phyloP scores from a whole-genome alignment of 768 basidiomycete species.

The Stropharia rugosoannulata region DNA sequence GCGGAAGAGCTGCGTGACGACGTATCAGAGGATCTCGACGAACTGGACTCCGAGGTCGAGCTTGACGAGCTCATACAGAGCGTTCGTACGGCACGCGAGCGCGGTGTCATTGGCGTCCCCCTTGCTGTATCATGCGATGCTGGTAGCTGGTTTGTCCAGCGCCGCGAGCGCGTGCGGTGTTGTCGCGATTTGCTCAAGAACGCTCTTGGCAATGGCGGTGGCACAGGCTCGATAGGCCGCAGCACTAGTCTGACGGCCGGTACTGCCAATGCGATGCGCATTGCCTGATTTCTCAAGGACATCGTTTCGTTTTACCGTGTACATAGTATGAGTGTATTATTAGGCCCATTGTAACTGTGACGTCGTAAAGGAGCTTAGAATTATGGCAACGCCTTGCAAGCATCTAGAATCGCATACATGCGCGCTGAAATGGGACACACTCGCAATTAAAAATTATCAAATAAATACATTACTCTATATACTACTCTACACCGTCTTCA shows the following conservation, averaged over 20 bases:
- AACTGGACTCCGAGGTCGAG: constrained; percentile 84
- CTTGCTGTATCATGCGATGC: constrained; percentile 74
- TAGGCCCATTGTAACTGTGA: too few species aligned
- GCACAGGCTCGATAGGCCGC: constrained; percentile 26
- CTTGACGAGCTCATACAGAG: constrained; percentile 71
- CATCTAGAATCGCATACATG: too few species aligned
- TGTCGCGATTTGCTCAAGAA: constrained; percentile 59
- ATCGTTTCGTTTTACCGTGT: too few species aligned
- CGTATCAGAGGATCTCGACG: constrained; percentile 67
- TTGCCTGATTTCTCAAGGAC: constrained; percentile 3
- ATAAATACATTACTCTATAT: neutral
- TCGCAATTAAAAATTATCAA: too few species aligned
- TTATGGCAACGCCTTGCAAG: too few species aligned
- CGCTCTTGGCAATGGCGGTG: constrained; percentile 44
- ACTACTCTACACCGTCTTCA: neutral
- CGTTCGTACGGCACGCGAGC: constrained; percentile 53
- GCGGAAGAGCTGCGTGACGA: constrained; percentile 56
- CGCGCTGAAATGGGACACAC: too few species aligned
- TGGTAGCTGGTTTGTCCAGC: constrained; percentile 78
- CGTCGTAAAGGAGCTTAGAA: too few species aligned
- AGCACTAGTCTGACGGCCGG: constrained; percentile 24
- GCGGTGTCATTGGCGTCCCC: constrained; percentile 61
- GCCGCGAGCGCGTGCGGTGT: constrained; percentile 63
- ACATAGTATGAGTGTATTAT: too few species aligned
- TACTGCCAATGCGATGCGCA: constrained; percentile 17